Percentiles rank a stretch among this genome's conserved stretches.
These are phyloP conservation scores for Litchi chinensis DNA, from an alignment of 345 rosid genomes.

Conservation along the genomic window DNA sequence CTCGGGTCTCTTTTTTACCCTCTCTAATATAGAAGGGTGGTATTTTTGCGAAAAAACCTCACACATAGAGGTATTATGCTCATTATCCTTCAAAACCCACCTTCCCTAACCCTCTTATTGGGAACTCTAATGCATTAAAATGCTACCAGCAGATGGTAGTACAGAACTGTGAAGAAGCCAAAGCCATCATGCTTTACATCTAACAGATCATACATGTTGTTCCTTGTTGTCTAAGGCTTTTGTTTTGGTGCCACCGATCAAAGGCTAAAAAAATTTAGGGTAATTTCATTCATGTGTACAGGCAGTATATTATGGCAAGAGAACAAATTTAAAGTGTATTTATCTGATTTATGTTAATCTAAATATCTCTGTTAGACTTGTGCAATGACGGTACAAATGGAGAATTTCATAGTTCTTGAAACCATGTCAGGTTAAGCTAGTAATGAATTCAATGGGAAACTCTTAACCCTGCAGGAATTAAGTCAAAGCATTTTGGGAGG, in stretches of 20 bases:
- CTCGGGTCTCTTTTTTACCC: background rate
- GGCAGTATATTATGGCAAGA: background rate
- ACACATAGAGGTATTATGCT: no score
- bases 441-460: constrained; percentile 9
- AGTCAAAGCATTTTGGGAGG: constrained; percentile 56
- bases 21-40: background rate
- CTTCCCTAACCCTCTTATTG: no score
- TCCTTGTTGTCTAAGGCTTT: background rate
- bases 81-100: no score
- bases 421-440: constrained; percentile 3
- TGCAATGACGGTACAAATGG: background rate
- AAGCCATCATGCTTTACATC: background rate
- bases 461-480: constrained; percentile 48
- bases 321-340: background rate
- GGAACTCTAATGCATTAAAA: no score
- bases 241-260: background rate
- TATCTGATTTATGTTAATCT: background rate
- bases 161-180: background rate
- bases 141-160: background rate
- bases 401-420: background rate
- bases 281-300: background rate
- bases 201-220: background rate
- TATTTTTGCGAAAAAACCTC: background rate
- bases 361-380: background rate
- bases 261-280: background rate